Conservation (phyloP, 495 filamentous ascomycete species). For the Hypomontagnella submonticulosa region DNA sequence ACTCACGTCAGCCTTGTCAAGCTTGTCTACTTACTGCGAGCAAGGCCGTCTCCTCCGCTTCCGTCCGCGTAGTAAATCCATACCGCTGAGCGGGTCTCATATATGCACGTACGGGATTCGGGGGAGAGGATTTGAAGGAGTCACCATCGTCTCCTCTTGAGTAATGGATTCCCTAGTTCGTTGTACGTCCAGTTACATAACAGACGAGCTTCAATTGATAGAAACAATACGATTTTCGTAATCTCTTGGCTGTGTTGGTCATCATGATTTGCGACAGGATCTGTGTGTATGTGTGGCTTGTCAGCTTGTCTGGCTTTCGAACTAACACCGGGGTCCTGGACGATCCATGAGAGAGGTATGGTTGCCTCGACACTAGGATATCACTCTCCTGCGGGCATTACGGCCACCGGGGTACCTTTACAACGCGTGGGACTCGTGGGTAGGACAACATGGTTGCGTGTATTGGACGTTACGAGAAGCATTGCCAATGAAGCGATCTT, state of each 20-base stretch:
- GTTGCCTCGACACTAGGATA: slow-evolving; percentile 24
- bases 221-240: slow-evolving; percentile 20
- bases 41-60: slow-evolving; percentile 11
- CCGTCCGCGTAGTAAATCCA: not conserved
- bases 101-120: slow-evolving; percentile 16
- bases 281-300: slow-evolving; percentile 1
- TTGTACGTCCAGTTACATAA: slow-evolving; percentile 5
- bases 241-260: slow-evolving; percentile 28
- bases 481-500: not conserved
- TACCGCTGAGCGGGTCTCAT: slow-evolving; percentile 18
- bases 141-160: not conserved
- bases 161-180: slow-evolving; percentile 5
- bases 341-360: slow-evolving; percentile 24
- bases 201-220: slow-evolving; percentile 3
- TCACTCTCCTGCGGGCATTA: slow-evolving; percentile 1
- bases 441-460: slow-evolving; percentile 26
- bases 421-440: not conserved
- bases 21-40: slow-evolving; percentile 10
- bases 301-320: slow-evolving; percentile 11
- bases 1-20: slow-evolving; percentile 29
- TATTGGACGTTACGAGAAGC: slow-evolving; percentile 8
- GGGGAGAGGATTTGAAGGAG: slow-evolving; percentile 6
- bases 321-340: slow-evolving; percentile 10
- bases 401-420: slow-evolving; percentile 10
- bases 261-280: slow-evolving; percentile 30